Conservation (phyloP, 2,329 filamentous ascomycete genomes). For the Chrysosporium keratinophilum region DNA sequence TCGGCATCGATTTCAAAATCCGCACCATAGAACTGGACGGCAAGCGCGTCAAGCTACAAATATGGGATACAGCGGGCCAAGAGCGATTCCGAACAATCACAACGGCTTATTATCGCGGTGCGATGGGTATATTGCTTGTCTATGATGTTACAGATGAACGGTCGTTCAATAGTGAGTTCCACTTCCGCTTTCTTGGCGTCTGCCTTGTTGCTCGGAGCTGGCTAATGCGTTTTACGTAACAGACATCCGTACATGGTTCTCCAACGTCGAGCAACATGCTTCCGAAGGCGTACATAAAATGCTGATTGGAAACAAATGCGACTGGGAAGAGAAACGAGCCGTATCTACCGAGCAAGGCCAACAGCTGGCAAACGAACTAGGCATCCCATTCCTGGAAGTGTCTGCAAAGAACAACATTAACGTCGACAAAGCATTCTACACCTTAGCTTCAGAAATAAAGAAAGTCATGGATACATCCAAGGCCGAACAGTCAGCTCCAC, state of each 20-base stretch:
- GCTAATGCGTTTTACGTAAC: conserved; percentile 11
- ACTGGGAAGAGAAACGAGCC: conserved; percentile 98
- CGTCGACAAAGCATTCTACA: conserved; percentile 97
- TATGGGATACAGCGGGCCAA: conserved; percentile 98
- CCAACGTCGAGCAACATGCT: conserved; percentile 95
- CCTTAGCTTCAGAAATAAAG: conserved; percentile 91
- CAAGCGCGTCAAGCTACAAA: conserved; percentile 97
- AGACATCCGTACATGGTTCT: conserved; percentile 99
- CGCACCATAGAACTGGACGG: conserved; percentile 97
- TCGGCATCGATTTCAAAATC: conserved; percentile 99
- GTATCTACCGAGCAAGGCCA: conserved; percentile 90
- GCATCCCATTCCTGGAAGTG: conserved; percentile 96
- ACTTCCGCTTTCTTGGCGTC: conserved; percentile 8
- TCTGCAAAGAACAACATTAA: conserved; percentile 99
- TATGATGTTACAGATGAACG: conserved; percentile 97
- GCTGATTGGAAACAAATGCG: conserved; percentile 98
- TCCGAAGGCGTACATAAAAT: conserved; percentile 99
- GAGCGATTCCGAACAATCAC: conserved; percentile 98
- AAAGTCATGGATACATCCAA: conserved; percentile 91
- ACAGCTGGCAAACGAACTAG: conserved; percentile 84
- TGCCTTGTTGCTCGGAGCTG: conserved; percentile 13
- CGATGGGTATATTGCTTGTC: conserved; percentile 94
- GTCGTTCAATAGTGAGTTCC: conserved; percentile 80
- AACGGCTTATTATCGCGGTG: conserved; percentile 94
- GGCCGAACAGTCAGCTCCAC: conserved; percentile 52